Percentiles rank a stretch among this genome's conserved stretches.
phyloP scores from a whole-genome alignment of 176 grass and related monocot species.

The Microstegium vimineum region DNA sequence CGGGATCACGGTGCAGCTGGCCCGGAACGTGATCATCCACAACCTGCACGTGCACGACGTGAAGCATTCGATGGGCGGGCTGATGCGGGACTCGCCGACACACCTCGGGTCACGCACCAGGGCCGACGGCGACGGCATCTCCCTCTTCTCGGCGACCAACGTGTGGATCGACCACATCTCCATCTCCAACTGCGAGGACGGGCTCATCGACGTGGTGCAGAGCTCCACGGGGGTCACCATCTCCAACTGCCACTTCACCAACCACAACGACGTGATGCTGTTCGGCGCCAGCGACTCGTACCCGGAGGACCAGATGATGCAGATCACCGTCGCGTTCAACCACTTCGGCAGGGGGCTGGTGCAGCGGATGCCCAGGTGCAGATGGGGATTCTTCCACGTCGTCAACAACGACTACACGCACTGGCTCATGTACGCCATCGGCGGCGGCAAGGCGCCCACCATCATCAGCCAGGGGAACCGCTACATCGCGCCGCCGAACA shows the following conservation, averaged over 20 bases:
- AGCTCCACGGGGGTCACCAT: slow-evolving; percentile 65
- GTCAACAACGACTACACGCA: slow-evolving; percentile 84
- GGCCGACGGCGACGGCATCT: slow-evolving; percentile 76
- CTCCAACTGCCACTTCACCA: slow-evolving; percentile 72
- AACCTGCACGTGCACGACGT: slow-evolving; percentile 61
- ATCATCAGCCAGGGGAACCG: slow-evolving; percentile 78
- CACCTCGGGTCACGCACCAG: slow-evolving; percentile 31
- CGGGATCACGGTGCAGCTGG: slow-evolving; percentile 54
- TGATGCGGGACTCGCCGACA: slow-evolving; percentile 30
- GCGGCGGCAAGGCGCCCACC: slow-evolving; percentile 51
- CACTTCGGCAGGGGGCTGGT: slow-evolving; percentile 82
- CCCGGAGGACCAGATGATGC: slow-evolving; percentile 54
- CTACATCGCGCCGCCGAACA: slow-evolving; percentile 54
- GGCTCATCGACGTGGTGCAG: slow-evolving; percentile 56
- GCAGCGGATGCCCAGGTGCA: slow-evolving; percentile 81
- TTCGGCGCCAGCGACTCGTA: slow-evolving; percentile 57
- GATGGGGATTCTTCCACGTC: slow-evolving; percentile 61
- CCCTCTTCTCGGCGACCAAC: slow-evolving; percentile 48
- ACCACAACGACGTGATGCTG: slow-evolving; percentile 86
- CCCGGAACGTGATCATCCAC: slow-evolving; percentile 55
- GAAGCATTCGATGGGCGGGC: slow-evolving; percentile 21
- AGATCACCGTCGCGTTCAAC: slow-evolving; percentile 76
- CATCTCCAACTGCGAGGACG: slow-evolving; percentile 63
- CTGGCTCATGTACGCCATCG: slow-evolving; percentile 76
- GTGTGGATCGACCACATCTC: slow-evolving; percentile 81